Evolutionary conservation across 2,329 filamentous ascomycete species (phyloP).

Genomic region (Juglanconis juglandina): DNA sequence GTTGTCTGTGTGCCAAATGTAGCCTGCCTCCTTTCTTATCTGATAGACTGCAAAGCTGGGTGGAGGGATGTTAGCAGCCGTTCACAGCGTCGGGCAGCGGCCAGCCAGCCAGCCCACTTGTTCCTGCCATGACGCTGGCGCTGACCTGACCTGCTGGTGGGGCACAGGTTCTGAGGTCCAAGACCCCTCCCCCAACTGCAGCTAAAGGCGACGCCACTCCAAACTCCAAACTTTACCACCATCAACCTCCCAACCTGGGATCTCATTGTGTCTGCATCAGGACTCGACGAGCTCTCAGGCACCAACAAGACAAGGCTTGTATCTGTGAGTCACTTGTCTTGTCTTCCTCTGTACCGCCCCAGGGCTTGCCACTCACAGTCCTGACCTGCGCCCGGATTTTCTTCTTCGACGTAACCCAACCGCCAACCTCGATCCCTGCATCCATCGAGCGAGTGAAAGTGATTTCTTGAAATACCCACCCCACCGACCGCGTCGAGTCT

Average conservation of each 20-base stretch:
- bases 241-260: not conserved
- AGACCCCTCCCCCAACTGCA: not conserved
- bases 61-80: not conserved
- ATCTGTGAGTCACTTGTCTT: not conserved
- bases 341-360: not conserved
- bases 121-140: not conserved
- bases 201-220: not conserved
- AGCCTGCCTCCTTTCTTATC: not conserved
- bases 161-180: constrained; percentile 31
- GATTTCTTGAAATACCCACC: constrained; percentile 17
- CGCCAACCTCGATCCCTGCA: constrained; percentile 8
- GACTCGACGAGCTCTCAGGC: not conserved
- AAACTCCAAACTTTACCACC: not conserved
- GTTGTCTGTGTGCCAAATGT: not conserved
- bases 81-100: not conserved
- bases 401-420: not conserved
- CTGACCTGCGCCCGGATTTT: not conserved
- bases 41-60: not conserved
- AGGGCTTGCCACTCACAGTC: not conserved
- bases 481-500: constrained; percentile 23
- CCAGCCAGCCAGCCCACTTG: not conserved
- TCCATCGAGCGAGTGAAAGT: constrained; percentile 5
- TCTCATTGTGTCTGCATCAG: not conserved
- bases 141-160: constrained; percentile 26
- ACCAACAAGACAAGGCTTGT: not conserved